Conservation (phyloP, 371 early-diverging fungal species). For the Smittium culicis region DNA sequence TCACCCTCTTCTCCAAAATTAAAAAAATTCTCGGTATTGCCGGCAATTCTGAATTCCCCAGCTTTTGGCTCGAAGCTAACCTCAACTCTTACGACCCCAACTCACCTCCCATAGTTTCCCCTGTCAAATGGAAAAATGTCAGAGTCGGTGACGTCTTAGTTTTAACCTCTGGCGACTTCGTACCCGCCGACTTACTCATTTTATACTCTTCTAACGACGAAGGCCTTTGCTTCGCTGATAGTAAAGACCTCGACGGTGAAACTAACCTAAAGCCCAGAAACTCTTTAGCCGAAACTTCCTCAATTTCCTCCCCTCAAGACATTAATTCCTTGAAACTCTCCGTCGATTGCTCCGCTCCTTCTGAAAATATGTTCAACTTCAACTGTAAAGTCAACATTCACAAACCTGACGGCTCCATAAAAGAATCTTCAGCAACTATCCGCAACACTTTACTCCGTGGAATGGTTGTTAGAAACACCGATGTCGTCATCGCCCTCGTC, state of each 20-base stretch:
- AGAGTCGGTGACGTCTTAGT: slow-evolving; percentile 84
- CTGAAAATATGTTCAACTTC: slow-evolving; percentile 48
- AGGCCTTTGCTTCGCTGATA: slow-evolving; percentile 76
- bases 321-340: slow-evolving; percentile 40
- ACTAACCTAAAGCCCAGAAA: slow-evolving; percentile 76
- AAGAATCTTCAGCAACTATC: slow-evolving; percentile 44
- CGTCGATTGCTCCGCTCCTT: slow-evolving; percentile 57
- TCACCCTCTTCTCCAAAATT: neutral
- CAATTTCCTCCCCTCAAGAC: slow-evolving; percentile 47
- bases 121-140: slow-evolving; percentile 52
- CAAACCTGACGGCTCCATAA: slow-evolving; percentile 11
- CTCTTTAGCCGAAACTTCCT: slow-evolving; percentile 44
- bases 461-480: slow-evolving; percentile 74
- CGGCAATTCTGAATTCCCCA: slow-evolving; percentile 5
- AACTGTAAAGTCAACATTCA: slow-evolving; percentile 40
- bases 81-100: neutral
- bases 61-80: slow-evolving; percentile 4
- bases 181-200: slow-evolving; percentile 83
- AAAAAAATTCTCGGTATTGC: neutral
- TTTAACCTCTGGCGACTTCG: slow-evolving; percentile 63
- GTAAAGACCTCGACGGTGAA: slow-evolving; percentile 93
- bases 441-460: slow-evolving; percentile 83
- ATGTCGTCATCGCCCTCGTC: slow-evolving; percentile 70
- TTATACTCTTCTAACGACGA: slow-evolving; percentile 60
- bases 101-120: slow-evolving; percentile 22